Conservation (phyloP, 345 rosid genomes). For the Aegle marmelos region DNA sequence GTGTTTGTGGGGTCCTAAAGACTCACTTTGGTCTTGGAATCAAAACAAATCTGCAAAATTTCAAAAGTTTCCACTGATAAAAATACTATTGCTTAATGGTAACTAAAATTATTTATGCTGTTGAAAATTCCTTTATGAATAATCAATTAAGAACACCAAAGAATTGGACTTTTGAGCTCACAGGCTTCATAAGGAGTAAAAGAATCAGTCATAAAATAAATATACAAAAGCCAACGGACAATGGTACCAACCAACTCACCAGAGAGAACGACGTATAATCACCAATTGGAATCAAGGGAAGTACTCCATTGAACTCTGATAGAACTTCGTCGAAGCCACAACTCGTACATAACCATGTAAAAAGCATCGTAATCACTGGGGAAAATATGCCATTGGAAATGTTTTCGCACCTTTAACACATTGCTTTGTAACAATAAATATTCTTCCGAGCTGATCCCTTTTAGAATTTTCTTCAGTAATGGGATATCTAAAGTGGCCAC, state of each 20-base stretch:
- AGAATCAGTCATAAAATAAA: background rate
- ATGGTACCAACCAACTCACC: background rate
- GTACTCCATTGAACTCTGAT: slow-evolving; percentile 15
- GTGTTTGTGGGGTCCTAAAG: background rate
- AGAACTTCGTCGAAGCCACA: slow-evolving; percentile 48
- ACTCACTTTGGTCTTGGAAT: background rate
- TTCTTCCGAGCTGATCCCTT: slow-evolving; percentile 21
- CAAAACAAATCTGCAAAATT: background rate
- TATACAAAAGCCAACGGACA: slow-evolving; percentile 8
- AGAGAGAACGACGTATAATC: background rate
- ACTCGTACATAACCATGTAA: slow-evolving; percentile 48
- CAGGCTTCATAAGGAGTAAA: background rate
- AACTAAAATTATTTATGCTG: background rate
- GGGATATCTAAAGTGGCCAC: slow-evolving; percentile 53
- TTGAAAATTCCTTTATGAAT: background rate
- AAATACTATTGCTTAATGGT: background rate
- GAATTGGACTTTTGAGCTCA: background rate
- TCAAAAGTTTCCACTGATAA: background rate
- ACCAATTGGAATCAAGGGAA: background rate
- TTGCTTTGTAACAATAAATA: slow-evolving; percentile 28
- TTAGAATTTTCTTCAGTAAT: slow-evolving; percentile 44
- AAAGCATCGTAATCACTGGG: slow-evolving; percentile 45
- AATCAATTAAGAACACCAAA: background rate
- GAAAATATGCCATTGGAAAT: slow-evolving; percentile 45
- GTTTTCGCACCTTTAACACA: slow-evolving; percentile 45